Percentiles rank a stretch among this genome's conserved stretches.
These are phyloP conservation scores for Pinguiococcus pyrenoidosus DNA, from an alignment of 108 stramenopile genomes.

Conservation along the genomic window DNA sequence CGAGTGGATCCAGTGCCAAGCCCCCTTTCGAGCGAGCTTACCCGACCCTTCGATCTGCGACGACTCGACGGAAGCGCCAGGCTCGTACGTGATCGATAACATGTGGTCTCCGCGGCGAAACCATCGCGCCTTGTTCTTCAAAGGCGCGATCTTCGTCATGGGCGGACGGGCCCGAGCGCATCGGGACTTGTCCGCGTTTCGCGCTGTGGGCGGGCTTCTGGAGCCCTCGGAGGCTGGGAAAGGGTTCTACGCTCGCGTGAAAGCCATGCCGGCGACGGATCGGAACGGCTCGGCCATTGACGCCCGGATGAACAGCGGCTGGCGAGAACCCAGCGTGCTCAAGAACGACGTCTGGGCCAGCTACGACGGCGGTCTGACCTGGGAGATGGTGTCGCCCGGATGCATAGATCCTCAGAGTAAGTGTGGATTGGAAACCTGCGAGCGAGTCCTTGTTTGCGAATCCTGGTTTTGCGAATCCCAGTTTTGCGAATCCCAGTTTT, in stretches of 20 bases:
- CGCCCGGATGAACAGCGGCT: background rate
- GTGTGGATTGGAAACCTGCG: no score
- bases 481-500: no score
- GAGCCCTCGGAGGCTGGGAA: constrained; percentile 28
- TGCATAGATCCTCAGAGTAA: constrained; percentile 40
- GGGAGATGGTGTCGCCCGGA: constrained; percentile 54
- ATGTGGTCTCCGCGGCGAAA: constrained; percentile 61
- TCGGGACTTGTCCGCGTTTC: constrained; percentile 27
- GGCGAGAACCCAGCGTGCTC: constrained; percentile 40
- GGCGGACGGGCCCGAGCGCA: constrained; percentile 58
- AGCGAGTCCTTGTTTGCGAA: no score
- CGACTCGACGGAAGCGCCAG: constrained; percentile 7
- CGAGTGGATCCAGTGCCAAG: constrained; percentile 59
- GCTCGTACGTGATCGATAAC: constrained; percentile 31
- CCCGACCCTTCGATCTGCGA: constrained; percentile 5
- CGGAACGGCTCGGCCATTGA: background rate
- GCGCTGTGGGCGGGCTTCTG: constrained; percentile 45
- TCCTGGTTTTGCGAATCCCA: no score
- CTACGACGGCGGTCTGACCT: constrained; percentile 42
- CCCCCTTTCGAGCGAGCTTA: background rate
- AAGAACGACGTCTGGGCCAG: constrained; percentile 64
- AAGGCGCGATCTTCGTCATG: constrained; percentile 44
- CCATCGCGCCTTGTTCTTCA: constrained; percentile 39
- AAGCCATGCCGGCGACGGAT: background rate
- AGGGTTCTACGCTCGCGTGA: constrained; percentile 22